Percentiles rank a stretch among this genome's conserved stretches.
Conservation (phyloP, 2,329 filamentous ascomycete species). For the Neodidymelliopsis sp. region DNA sequence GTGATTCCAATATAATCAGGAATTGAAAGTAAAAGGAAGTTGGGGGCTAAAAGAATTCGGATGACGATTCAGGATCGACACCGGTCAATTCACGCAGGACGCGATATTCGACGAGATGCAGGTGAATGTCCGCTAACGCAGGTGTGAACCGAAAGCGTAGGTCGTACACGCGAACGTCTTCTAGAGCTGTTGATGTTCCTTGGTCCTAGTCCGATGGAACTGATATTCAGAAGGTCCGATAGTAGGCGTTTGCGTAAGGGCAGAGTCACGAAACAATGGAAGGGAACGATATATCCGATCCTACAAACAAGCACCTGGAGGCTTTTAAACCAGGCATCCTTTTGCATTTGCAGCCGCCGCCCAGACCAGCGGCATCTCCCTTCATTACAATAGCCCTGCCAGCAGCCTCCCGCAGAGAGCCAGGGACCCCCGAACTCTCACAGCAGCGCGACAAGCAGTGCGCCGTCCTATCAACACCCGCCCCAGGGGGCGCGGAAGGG, state of each 20-base stretch:
- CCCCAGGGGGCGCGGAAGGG: conserved; percentile 8
- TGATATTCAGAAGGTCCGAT: conserved; percentile 13
- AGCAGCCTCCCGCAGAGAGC: conserved; percentile 1
- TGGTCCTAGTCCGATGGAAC: conserved; percentile 4
- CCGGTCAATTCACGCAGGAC: not conserved
- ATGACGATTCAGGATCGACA: not conserved
- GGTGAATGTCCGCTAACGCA: conserved; percentile 9
- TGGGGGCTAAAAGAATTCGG: not conserved
- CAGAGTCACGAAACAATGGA: conserved; percentile 8
- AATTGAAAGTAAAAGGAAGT: not conserved
- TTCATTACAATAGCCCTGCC: conserved; percentile 8
- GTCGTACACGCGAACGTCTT: conserved; percentile 10
- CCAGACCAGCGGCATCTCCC: conserved; percentile 4
- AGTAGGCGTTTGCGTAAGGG: conserved; percentile 4
- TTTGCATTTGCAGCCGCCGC: conserved; percentile 13
- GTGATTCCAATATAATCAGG: not conserved
- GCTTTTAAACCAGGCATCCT: conserved; percentile 22
- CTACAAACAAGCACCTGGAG: conserved; percentile 26
- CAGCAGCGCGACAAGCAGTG: not conserved
- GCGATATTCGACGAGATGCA: not conserved
- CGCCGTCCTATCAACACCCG: conserved; percentile 8
- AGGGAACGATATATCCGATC: conserved; percentile 21
- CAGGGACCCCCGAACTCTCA: conserved; percentile 1
- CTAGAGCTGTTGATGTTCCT: not conserved
- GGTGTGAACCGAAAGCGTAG: conserved; percentile 11